Base-by-base conservation (phyloP, 148 eudicot genomes). In the Rhododendron kiyosumense region DNA sequence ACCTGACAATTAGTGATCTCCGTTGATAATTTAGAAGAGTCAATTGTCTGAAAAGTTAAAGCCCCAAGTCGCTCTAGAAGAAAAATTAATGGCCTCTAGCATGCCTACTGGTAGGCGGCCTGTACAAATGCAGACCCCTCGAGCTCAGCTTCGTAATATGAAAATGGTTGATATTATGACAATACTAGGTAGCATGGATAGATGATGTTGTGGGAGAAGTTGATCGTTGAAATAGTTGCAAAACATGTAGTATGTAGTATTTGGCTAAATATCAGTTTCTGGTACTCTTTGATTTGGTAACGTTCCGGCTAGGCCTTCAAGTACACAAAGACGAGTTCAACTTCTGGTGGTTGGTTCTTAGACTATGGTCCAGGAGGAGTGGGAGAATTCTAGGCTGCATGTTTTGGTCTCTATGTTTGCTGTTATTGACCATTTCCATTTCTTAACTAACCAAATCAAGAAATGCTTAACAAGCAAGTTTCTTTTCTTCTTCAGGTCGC, bases 401-500 rank as follows among this genome's bases (percentile, higher is more conserved):
- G 34, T n/a, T 32, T 83, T n/a, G 52, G 24, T 26, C 12, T 83
- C 18, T 41, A 20, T n/a, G 65, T 13, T 82, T 11, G 46, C 71
- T 34, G 84, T 38, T 10, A 36, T 36, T 38, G 2, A 32, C 46
- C 83, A 32, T 18, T 38, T 81, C 14, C 18, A 26, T 36, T 65
- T 65, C n/a, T 65, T 1, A 71, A 28, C 34, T 71, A 5, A 28
- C 36, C 76, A 71, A 59, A 20, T 22, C n/a, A 20, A 59, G n/a
- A 59, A 59, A 59, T 28, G 13, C 13, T 11, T 65, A 65, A 73
- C 15, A 24, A 4, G 7, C 20, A 4, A 1, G 4, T 2, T 26
- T n/a, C 20, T 71, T 26, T 71, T 1, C 83, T 17, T 87, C 26
- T 48, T 24, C 92, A 95, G 97, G 96, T 95, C 73, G 94, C 98